phyloP scores from a whole-genome alignment of 2,329 filamentous ascomycete species.

The Aureobasidium lini region DNA sequence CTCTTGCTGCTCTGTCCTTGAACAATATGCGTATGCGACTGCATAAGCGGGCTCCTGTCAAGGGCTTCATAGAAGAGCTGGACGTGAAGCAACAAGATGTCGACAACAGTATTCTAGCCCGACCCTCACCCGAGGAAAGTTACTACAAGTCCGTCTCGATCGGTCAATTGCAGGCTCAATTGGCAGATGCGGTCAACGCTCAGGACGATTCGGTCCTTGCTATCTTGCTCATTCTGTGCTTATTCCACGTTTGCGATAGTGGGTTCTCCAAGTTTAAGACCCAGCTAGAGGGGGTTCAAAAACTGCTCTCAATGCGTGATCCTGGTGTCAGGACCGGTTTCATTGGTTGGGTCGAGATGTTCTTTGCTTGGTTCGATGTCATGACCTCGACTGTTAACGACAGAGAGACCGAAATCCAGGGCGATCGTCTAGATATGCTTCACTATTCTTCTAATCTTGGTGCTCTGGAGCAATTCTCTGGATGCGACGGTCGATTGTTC shows the following conservation, averaged over 20 bases:
- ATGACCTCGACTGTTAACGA: constrained; percentile 90
- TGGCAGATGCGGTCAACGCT: constrained; percentile 67
- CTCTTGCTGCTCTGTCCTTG: constrained; percentile 78
- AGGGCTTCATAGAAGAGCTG: constrained; percentile 27
- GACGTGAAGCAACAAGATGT: constrained; percentile 19
- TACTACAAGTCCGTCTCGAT: constrained; percentile 81
- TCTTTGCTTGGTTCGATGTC: constrained; percentile 92
- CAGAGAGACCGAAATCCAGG: constrained; percentile 71
- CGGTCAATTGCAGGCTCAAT: constrained; percentile 71
- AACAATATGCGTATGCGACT: constrained; percentile 86
- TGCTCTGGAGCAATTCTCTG: constrained; percentile 75
- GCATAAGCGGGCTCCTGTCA: constrained; percentile 45
- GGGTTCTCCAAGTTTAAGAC: constrained; percentile 89
- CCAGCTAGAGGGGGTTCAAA: constrained; percentile 87
- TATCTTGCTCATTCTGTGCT: constrained; percentile 77
- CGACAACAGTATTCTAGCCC: constrained; percentile 28
- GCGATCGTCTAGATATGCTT: constrained; percentile 55
- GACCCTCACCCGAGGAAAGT: constrained; percentile 64
- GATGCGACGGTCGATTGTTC: constrained; percentile 81
- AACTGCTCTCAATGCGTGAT: constrained; percentile 72
- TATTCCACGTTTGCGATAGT: constrained; percentile 90
- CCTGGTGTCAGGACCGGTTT: constrained; percentile 54
- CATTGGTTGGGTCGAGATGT: constrained; percentile 81
- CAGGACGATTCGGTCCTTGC: constrained; percentile 81
- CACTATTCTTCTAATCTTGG: constrained; percentile 60